Base-by-base conservation (phyloP, 2,329 filamentous ascomycete species). In the Aspergillus phoenicis region DNA sequence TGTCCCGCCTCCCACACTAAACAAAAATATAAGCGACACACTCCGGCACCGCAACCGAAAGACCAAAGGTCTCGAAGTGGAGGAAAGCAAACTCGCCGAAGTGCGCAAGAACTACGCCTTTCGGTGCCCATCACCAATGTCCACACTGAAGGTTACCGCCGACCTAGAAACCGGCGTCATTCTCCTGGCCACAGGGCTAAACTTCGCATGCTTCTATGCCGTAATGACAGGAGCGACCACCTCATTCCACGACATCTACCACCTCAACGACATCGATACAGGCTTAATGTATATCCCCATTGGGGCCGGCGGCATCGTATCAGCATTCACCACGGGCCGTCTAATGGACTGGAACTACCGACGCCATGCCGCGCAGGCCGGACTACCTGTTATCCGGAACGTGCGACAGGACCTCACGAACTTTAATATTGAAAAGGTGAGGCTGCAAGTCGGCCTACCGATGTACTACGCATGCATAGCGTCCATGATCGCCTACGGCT, bases 131-230 rank as follows among this genome's bases (percentile, higher is more conserved):
- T 81, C 5, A 68, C 71, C 5, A 8, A 33, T 51, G 28, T 28
- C 47, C 24, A 73, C 75, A 4, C 62, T 82, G 7, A 62, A 61
- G 8, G 69, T 82, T 5, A 65, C 78, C 6, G 65, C 73, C 26
- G 70, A 78, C 39, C 72, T 75, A 41, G 76, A 79, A 55, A 76
- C 74, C 1, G 67, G 64, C 1, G 60, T 77, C 4, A 66, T 79
- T 43, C 66, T 81, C 1, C 62, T 79, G 20, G 70, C 74, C n/a
- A 76, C 73, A 13, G 75, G 71, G 0, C 61, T 81, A 6, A 68
- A 83, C 30, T 84, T 83, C 64, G 79, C 80, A 3, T 77, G 76
- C 4, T 83, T 80, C 71, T 82, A 83, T 67, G 77, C 77, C 41
- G 73, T 83, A 11, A 78, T 78, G 38, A 76, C 80, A 2, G 73